A percentile compares a stretch with the other conserved stretches of the same genome.
phyloP scores from a whole-genome alignment of 257 asterid species.

The Solanum bulbocastanum region DNA sequence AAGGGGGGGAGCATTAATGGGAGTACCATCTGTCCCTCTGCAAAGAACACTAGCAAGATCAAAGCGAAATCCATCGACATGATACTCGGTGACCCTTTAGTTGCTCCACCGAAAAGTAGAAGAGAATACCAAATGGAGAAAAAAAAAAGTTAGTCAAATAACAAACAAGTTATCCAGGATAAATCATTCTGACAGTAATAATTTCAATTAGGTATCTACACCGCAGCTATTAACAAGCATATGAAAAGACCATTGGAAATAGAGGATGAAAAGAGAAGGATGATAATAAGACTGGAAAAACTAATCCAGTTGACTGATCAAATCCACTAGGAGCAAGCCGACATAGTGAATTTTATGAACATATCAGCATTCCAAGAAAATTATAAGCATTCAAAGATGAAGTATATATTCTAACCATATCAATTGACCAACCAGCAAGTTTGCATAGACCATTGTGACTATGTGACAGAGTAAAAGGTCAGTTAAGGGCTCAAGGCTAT shows the following conservation, averaged over 20 bases:
- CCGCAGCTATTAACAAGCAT: not conserved
- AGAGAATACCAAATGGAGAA: not conserved
- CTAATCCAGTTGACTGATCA: not conserved
- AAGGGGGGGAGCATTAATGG: constrained; percentile 80
- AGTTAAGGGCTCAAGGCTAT: not conserved
- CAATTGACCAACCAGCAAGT: not conserved
- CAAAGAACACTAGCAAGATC: constrained; percentile 95
- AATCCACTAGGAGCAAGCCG: not conserved
- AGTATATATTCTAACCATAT: not conserved
- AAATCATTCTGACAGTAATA: not conserved
- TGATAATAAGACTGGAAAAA: not conserved
- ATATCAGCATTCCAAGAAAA: not conserved
- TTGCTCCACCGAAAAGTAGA: constrained; percentile 1
- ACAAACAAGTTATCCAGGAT: not conserved
- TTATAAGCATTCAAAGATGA: not conserved
- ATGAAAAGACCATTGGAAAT: not conserved
- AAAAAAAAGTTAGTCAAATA: not conserved
- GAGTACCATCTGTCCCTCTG: constrained; percentile 93
- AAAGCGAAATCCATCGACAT: constrained; percentile 96
- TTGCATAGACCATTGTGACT: not conserved
- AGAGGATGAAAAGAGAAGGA: not conserved
- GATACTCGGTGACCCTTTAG: constrained; percentile 87
- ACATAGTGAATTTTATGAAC: not conserved
- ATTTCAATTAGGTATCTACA: not conserved
- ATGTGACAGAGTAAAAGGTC: not conserved